Percentiles rank a stretch among this genome's conserved stretches.
Evolutionary conservation across 2,329 filamentous ascomycete genomes (phyloP).

Genomic region (Cladosporium cucumerinum): DNA sequence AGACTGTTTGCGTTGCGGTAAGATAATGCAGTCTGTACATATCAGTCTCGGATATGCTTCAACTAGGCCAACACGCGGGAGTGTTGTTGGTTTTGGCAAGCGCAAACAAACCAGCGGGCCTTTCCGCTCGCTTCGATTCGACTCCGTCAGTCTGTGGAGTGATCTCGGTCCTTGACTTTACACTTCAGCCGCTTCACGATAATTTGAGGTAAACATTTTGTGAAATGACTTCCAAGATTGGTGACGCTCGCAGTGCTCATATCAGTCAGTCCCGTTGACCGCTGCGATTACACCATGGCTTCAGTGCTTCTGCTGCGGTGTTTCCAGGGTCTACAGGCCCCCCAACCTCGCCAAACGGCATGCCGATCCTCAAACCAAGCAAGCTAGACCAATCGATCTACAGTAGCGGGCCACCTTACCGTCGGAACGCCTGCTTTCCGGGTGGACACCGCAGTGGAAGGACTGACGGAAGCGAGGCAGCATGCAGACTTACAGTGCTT

Average conservation of each 20-base stretch:
- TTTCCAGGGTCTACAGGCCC: not conserved
- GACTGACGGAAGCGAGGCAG: not conserved
- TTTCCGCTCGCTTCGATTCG: not conserved
- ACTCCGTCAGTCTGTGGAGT: not conserved
- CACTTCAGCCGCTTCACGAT: not conserved
- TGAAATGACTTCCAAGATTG: not conserved
- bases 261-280: not conserved
- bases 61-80: not conserved
- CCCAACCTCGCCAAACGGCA: not conserved
- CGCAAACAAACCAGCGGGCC: not conserved
- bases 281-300: not conserved
- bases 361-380: not conserved
- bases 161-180: not conserved
- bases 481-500: not conserved
- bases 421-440: not conserved
- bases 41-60: not conserved
- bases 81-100: slow-evolving; percentile 1
- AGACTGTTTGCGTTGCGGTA: not conserved
- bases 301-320: not conserved
- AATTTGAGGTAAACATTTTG: not conserved
- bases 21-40: not conserved
- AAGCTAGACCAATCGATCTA: not conserved
- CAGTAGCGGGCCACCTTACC: not conserved
- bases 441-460: not conserved
- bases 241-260: not conserved